These are phyloP conservation scores for Chrysanthemum makinoi DNA, from an alignment of 129 eudicot genomes.

Conservation along the genomic window DNA sequence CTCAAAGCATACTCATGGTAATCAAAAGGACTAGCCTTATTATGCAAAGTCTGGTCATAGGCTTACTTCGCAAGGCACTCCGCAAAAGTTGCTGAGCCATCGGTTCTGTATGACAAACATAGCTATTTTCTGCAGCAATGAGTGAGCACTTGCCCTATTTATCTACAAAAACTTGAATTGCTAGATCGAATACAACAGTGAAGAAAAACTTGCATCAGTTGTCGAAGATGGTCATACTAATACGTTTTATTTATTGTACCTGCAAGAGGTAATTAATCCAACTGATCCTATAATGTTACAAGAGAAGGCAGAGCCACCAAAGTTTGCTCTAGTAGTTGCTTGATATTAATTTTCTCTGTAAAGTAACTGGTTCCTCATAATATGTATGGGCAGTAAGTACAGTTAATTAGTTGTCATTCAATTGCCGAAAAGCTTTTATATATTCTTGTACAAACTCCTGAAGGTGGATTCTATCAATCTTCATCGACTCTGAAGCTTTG, in stretches of 20 bases:
- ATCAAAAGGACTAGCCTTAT: too few species aligned
- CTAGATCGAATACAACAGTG: background rate
- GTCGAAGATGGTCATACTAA: background rate
- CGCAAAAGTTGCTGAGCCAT: too few species aligned
- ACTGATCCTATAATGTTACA: background rate
- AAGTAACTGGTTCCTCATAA: conserved; percentile 5
- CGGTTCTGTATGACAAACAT: too few species aligned
- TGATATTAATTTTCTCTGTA: background rate
- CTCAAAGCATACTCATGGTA: too few species aligned
- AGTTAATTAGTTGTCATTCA: background rate
- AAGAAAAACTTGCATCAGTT: background rate
- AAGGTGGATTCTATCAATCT: too few species aligned
- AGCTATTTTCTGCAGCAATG: too few species aligned
- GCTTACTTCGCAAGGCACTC: too few species aligned
- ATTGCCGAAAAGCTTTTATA: background rate
- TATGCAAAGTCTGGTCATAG: too few species aligned
- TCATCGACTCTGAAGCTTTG: too few species aligned
- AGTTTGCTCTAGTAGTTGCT: background rate
- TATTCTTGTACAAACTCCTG: background rate
- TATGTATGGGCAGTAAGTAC: background rate
- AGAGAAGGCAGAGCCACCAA: background rate
- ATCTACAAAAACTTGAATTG: background rate
- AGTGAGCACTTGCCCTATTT: background rate
- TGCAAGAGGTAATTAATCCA: background rate
- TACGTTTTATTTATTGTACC: background rate